Evolutionary conservation across 805 yeast species (phyloP).

Genomic region (Candida bentonensis): DNA sequence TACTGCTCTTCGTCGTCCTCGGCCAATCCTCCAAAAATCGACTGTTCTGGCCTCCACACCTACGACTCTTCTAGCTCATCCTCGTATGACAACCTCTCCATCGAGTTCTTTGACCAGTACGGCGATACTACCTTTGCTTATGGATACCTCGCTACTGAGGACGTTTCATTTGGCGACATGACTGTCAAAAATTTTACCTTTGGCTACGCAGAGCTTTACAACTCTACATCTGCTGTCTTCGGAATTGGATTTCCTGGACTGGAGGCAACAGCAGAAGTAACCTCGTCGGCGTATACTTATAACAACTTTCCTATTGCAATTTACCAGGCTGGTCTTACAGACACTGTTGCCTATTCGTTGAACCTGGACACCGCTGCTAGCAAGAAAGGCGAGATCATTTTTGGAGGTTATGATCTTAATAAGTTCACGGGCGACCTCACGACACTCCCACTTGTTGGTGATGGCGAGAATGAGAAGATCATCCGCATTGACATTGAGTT

Average conservation of each 20-base stretch:
- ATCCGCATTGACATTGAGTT: conserved; percentile 14
- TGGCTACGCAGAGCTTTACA: conserved; percentile 56
- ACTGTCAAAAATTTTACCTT: conserved; percentile 37
- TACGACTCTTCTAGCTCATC: conserved; percentile 18
- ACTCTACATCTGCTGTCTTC: conserved; percentile 33
- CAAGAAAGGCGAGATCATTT: conserved; percentile 35
- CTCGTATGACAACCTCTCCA: conserved; percentile 15
- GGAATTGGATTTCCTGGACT: conserved; percentile 21
- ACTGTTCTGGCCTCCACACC: conserved; percentile 7
- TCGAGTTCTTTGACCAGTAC: conserved; percentile 27
- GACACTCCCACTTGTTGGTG: conserved; percentile 23
- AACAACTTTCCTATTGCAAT: conserved; percentile 53
- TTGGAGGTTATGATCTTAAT: conserved; percentile 42
- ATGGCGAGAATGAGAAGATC: conserved; percentile 22
- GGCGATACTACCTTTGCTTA: conserved; percentile 30
- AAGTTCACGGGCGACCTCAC: conserved; percentile 31
- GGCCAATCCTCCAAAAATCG: not conserved
- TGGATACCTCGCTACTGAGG: conserved; percentile 44
- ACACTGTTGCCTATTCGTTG: conserved; percentile 48
- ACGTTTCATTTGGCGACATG: conserved; percentile 33
- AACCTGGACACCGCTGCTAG: conserved; percentile 33
- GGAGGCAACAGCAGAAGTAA: conserved; percentile 11
- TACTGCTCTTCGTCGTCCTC: conserved; percentile 16
- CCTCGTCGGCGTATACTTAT: conserved; percentile 25
- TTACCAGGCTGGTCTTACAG: conserved; percentile 44